These are phyloP conservation scores for Naegleria gruberi DNA, from an alignment of 208 protist genomes.

Conservation along the genomic window DNA sequence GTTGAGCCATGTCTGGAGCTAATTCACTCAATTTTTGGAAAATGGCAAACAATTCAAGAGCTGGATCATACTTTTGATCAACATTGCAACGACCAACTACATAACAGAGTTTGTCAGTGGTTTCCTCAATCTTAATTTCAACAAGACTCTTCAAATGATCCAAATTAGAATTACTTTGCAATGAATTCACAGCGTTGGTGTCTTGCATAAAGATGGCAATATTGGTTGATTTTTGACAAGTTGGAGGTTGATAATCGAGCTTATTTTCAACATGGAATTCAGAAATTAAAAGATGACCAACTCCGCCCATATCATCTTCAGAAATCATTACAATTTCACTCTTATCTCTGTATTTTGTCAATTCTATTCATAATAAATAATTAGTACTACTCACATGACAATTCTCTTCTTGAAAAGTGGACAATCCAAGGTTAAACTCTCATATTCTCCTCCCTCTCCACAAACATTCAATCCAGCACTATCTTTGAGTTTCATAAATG, in stretches of 20 bases:
- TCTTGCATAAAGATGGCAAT: neutral
- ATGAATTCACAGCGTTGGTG: neutral
- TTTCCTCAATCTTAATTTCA: neutral
- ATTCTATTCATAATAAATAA: neutral
- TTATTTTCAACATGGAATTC: conserved; percentile 42
- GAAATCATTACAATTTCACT: conserved; percentile 36
- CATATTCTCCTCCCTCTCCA: conserved; percentile 99
- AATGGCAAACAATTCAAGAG: neutral
- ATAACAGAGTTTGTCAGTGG: neutral
- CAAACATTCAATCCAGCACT: conserved; percentile 75
- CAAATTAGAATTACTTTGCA: neutral
- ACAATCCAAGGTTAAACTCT: conserved; percentile 95
- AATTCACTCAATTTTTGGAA: neutral
- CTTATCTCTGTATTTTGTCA: conserved; percentile 35
- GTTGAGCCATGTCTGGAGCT: neutral
- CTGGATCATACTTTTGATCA: neutral
- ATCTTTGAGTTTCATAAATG: conserved; percentile 4
- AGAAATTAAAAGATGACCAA: conserved; percentile 40
- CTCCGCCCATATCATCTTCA: conserved; percentile 41
- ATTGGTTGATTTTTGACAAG: neutral
- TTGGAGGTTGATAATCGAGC: neutral
- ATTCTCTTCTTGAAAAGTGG: conserved; percentile 75
- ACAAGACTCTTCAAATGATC: neutral
- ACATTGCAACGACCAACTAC: neutral
- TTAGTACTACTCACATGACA: conserved; percentile 29